Base-by-base conservation (phyloP, 2,329 filamentous ascomycete species). In the Exophiala oligosperma region DNA sequence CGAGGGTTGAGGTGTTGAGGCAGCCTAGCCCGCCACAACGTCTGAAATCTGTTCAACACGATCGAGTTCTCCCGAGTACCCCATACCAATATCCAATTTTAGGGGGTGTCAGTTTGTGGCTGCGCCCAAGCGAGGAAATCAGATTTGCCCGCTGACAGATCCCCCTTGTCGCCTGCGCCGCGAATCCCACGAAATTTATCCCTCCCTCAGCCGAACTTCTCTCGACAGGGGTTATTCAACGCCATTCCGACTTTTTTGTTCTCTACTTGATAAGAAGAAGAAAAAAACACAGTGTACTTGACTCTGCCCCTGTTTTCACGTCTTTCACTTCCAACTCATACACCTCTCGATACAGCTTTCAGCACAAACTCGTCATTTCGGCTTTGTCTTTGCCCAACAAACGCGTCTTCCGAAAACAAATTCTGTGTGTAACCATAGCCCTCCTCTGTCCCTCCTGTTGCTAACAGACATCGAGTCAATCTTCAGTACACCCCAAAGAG, bases 101-200 rank as follows among this genome's bases (percentile, higher is more conserved):
- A 37, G 52, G 26, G 28, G 28, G 46, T 48, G 46, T 43, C 40
- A 17, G 40, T 17, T 17, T 47, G 52, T 55, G 52, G 52, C 52
- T 49, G 52, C 46, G 46, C 46, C 46, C 40, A 55, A 55, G 52
- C 52, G 52, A 55, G 52, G 46, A 35, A 47, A 47, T 52, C 29
- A 54, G 52, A 49, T 54, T 47, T 38, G 48, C 48, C 23, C 14
- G 48, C 26, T 35, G 26, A 24, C 48, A 50, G 48, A 37, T 40
- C 21, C 28, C 17, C 24, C 6, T 23, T 24, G 1, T 41, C 49
- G 28, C 44, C 29, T 50, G 28, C 17, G 29, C 32, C 29, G 28
- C 32, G 37, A 23, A 37, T 21, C 40, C n/a, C 40, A 17, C 40
- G 14, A 43, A 23, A 21, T 43, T 43, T 43, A 11, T 43, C 21